A percentile compares a stretch with the other conserved stretches of the same genome.
These are phyloP conservation scores for Monosporascus cannonballus DNA, from an alignment of 2,329 filamentous ascomycete genomes.

Conservation along the genomic window DNA sequence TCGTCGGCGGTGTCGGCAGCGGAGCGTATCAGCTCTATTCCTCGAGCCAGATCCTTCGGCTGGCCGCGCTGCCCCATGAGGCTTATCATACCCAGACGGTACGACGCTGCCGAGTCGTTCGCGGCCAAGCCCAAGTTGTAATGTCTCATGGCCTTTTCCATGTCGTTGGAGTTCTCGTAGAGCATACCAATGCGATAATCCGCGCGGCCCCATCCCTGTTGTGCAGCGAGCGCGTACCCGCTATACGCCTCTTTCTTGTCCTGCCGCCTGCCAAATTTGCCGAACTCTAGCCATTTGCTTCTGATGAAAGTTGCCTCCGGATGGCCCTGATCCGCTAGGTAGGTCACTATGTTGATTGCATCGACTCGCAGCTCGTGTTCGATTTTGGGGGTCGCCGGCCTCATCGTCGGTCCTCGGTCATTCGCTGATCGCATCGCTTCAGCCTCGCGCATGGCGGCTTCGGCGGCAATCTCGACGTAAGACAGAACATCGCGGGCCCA, in stretches of 20 bases:
- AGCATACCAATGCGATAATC: slow-evolving; percentile 99
- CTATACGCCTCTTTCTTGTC: slow-evolving; percentile 94
- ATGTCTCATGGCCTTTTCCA: slow-evolving; percentile 82
- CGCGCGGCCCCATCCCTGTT: slow-evolving; percentile 78
- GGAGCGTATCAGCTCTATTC: slow-evolving; percentile 74
- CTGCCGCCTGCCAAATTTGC: slow-evolving; percentile 82
- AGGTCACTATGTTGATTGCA: slow-evolving; percentile 85
- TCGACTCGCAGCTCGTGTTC: slow-evolving; percentile 86
- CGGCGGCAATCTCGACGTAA: slow-evolving; percentile 78
- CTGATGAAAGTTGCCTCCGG: slow-evolving; percentile 91
- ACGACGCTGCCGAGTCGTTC: slow-evolving; percentile 79
- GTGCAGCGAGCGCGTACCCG: slow-evolving; percentile 79
- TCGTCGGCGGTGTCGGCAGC: slow-evolving; percentile 88
- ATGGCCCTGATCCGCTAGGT: slow-evolving; percentile 85
- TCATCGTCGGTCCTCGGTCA: slow-evolving; percentile 35
- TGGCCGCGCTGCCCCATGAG: slow-evolving; percentile 90
- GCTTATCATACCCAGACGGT: slow-evolving; percentile 95
- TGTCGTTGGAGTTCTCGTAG: slow-evolving; percentile 91
- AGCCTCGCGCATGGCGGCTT: slow-evolving; percentile 64
- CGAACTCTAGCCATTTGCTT: slow-evolving; percentile 97
- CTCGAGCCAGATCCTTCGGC: slow-evolving; percentile 69
- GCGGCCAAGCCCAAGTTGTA: slow-evolving; percentile 76
- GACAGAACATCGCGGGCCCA: slow-evolving; percentile 92
- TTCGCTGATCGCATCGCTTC: slow-evolving; percentile 25
- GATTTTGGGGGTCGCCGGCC: slow-evolving; percentile 74